phyloP scores from a whole-genome alignment of 768 basidiomycete species.

The Xerocomellus chrysenteron region DNA sequence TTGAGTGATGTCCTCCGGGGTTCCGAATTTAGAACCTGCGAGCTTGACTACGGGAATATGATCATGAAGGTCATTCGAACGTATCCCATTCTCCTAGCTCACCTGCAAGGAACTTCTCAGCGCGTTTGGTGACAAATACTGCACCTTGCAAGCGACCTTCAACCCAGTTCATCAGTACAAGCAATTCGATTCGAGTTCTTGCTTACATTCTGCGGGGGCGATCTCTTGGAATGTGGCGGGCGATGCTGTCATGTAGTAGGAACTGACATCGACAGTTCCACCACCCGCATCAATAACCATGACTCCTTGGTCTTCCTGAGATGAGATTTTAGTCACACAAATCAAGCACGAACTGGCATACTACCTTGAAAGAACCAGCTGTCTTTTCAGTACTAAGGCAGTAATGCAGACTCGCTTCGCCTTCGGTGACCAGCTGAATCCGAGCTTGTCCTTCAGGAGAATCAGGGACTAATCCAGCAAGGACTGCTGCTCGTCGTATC shows the following conservation, averaged over 20 bases:
- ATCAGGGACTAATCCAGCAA: constrained; percentile 41
- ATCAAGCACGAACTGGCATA: neutral
- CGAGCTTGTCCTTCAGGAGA: constrained; percentile 36
- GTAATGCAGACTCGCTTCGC: constrained; percentile 53
- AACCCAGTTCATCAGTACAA: neutral
- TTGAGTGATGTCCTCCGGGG: constrained; percentile 40
- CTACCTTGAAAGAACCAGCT: constrained; percentile 29
- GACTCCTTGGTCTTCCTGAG: constrained; percentile 45
- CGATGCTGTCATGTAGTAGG: constrained; percentile 44
- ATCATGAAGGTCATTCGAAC: neutral
- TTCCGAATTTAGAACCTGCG: constrained; percentile 38
- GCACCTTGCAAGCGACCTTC: constrained; percentile 52
- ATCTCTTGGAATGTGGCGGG: constrained; percentile 46
- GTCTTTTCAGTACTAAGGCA: constrained; percentile 40
- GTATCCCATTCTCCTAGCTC: neutral
- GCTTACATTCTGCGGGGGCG: constrained; percentile 44
- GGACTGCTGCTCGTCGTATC: constrained; percentile 44
- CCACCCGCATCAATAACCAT: constrained; percentile 63
- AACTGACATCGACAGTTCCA: constrained; percentile 60
- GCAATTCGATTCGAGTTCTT: neutral
- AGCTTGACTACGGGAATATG: constrained; percentile 37
- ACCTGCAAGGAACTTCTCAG: constrained; percentile 41
- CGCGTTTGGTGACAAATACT: constrained; percentile 48
- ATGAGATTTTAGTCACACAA: neutral
- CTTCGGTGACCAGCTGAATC: constrained; percentile 49